Evolutionary conservation across 192 early-diverging fungal genomes (phyloP), one percentile per base, ranked within the genome.

Genomic region (Linnemannia hyalina): DNA sequence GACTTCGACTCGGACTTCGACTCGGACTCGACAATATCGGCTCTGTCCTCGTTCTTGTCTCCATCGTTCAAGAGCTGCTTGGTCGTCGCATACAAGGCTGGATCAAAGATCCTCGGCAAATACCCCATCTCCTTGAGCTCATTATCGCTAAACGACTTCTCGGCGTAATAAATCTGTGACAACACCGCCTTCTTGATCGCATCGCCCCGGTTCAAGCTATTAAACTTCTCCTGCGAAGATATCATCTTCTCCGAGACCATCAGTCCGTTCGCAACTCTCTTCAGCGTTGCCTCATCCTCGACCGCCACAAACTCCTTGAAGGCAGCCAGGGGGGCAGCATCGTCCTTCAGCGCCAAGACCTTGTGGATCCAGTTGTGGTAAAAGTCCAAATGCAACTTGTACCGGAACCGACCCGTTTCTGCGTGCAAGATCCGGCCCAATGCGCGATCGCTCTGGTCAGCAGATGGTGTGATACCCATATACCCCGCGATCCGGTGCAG

Each of bases 301-400:
- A 78, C 40, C 8, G 20, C 29, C 40, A 81, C 23, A 73, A 80
- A 86, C 1, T 86, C 84, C 1, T 86, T 72, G 0, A 81, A 3
- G 11, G 32, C 46, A 35, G 40, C 47, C 49, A 78, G 74, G 4
- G 84, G 84, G 9, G 57, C 42, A 22, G 84, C 79, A 47, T 78
- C 78, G 5, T 63, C 41, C 9, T 63, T 40, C 70, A 76, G 10
- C 0, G 79, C 68, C 40, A 76, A 44, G 8, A 78, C 41, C 40
- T 80, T 80, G 75, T 77, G 80, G 54, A 86, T 60, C 41, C 75
- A 68, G 2, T 68, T 74, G 68, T 81, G 75, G 29, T 70, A 86
- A 40, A 60, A 81, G 1, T 86, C 84, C 40, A 86, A 18, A 9
- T 68, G 54, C 49, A 81, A 26, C 72, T 75, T 71, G 40, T 26